Evolutionary conservation across 2,329 filamentous ascomycete genomes (phyloP).

Genomic region (Botrytis porri): DNA sequence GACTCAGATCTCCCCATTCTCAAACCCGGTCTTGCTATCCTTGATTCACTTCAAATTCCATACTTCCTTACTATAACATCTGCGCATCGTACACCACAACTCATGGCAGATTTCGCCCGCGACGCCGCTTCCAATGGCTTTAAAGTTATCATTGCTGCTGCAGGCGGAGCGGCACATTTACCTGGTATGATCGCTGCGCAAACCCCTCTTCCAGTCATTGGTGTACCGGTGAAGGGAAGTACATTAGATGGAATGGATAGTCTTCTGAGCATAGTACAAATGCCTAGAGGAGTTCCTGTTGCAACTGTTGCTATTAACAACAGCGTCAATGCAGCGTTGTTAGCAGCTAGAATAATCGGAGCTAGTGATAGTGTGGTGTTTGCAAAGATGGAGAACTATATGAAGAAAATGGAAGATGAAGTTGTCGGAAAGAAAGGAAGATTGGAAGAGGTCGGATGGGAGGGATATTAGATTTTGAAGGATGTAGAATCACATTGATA

Average conservation of each 20-base stretch:
- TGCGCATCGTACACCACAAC: conserved; percentile 70
- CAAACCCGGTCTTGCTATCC: conserved; percentile 56
- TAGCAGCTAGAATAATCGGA: conserved; percentile 68
- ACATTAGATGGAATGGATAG: conserved; percentile 59
- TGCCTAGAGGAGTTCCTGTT: conserved; percentile 70
- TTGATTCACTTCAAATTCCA: conserved; percentile 62
- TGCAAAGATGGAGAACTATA: conserved; percentile 58
- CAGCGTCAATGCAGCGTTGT: conserved; percentile 70
- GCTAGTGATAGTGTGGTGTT: conserved; percentile 54
- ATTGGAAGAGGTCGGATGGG: conserved; percentile 55
- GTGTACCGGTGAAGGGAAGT: conserved; percentile 72
- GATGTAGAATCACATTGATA: background rate
- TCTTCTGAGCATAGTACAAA: conserved; percentile 71
- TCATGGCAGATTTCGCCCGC: conserved; percentile 64
- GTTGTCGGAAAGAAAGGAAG: conserved; percentile 60
- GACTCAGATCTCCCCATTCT: conserved; percentile 67
- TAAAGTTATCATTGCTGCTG: conserved; percentile 51
- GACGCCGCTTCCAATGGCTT: conserved; percentile 32
- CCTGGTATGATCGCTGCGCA: conserved; percentile 22
- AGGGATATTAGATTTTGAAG: conserved; percentile 44
- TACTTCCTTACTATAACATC: conserved; percentile 75
- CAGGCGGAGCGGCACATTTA: conserved; percentile 63
- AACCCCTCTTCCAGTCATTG: conserved; percentile 63
- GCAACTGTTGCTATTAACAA: conserved; percentile 80
- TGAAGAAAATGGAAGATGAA: conserved; percentile 61